Evolutionary conservation across 805 yeast species (phyloP).

Genomic region (Suhomyces xylopsoci): DNA sequence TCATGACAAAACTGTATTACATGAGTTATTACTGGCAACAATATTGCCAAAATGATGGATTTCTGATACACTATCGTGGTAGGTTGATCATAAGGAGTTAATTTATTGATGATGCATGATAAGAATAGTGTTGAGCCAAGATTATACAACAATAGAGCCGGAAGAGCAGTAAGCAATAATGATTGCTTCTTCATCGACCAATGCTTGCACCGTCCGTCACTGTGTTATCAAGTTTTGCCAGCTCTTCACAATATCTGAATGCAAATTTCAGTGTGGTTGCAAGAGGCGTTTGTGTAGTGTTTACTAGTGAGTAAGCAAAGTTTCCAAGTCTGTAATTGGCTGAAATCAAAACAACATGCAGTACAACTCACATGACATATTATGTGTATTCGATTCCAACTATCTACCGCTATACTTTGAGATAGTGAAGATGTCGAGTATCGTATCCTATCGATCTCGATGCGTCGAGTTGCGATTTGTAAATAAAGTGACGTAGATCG

Average conservation of each 20-base stretch:
- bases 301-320: not conserved
- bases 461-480: not conserved
- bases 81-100: conserved; percentile 7
- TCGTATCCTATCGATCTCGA: not conserved
- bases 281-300: not conserved
- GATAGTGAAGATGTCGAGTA: not conserved
- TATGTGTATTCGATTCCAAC: not conserved
- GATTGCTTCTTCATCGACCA: not conserved
- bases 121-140: not conserved
- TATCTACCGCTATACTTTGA: not conserved
- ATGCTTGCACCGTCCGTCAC: not conserved
- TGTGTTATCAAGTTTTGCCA: not conserved
- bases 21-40: conserved; percentile 6
- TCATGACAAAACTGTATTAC: conserved; percentile 9
- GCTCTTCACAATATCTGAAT: not conserved
- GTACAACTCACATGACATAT: not conserved
- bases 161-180: not conserved
- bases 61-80: conserved; percentile 4
- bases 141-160: not conserved
- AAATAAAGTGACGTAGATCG: not conserved
- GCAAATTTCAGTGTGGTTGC: not conserved
- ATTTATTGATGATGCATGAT: conserved; percentile 6
- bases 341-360: not conserved
- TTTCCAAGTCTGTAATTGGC: not conserved
- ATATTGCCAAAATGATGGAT: conserved; percentile 8